A percentile compares a stretch with the other conserved stretches of the same genome.
phyloP scores from a whole-genome alignment of 768 basidiomycete genomes.

The Pleurotus pulmonarius region DNA sequence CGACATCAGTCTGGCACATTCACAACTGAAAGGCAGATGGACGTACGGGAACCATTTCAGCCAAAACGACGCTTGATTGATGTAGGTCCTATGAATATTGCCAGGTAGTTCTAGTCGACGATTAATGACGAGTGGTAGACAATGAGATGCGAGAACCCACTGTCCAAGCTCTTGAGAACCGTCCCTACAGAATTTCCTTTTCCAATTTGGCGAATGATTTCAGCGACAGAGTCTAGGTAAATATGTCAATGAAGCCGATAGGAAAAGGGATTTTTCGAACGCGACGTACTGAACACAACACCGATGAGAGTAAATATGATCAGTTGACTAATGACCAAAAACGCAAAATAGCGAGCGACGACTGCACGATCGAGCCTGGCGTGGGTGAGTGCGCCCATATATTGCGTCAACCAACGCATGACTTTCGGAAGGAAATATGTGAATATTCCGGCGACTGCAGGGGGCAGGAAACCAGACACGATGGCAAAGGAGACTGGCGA shows the following conservation, averaged over 20 bases:
- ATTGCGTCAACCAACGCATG: conserved; percentile 74
- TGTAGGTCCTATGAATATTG: conserved; percentile 69
- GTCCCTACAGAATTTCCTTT: conserved; percentile 19
- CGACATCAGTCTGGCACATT: background rate
- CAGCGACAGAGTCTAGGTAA: conserved; percentile 24
- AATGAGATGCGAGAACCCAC: conserved; percentile 15
- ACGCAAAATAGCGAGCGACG: conserved; percentile 78
- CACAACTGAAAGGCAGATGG: background rate
- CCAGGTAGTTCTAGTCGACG: conserved; percentile 47
- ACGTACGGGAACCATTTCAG: conserved; percentile 76
- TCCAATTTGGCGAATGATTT: conserved; percentile 25
- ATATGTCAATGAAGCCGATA: background rate
- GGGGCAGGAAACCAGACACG: conserved; percentile 81
- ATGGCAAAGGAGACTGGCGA: conserved; percentile 64
- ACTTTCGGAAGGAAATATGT: conserved; percentile 73
- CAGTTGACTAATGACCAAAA: conserved; percentile 81
- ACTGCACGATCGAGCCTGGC: conserved; percentile 74
- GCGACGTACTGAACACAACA: conserved; percentile 62
- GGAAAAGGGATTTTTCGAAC: background rate
- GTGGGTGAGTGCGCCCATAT: conserved; percentile 44
- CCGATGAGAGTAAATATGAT: conserved; percentile 81
- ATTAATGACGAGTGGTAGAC: background rate
- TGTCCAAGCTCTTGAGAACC: conserved; percentile 27
- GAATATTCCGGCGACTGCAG: conserved; percentile 69
- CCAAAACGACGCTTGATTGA: conserved; percentile 80